Base-by-base conservation (phyloP, 768 basidiomycete genomes). In the Phaffia australis region DNA sequence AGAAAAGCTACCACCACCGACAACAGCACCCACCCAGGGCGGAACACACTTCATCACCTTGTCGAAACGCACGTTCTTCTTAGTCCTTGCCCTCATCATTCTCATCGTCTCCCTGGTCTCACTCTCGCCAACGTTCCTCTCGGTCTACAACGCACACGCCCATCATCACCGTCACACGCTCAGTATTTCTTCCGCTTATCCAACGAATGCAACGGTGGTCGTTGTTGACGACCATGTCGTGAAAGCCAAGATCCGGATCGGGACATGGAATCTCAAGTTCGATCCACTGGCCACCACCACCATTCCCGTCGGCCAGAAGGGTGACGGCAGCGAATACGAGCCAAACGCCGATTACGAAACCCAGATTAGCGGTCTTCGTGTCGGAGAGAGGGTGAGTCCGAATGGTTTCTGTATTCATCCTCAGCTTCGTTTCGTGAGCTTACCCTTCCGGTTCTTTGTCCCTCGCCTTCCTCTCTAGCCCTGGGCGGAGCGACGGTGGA, bases 401-500 rank as follows among this genome's bases (percentile, higher is more conserved):
- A 16, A 32, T 56, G 18, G 19, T 54, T 15, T 15, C 30, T 18
- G 30, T 29, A 4, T 32, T 3, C 15, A 9, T 50, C 2, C 29
- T 52, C 18, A 32, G 19, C 29, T 57, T 48, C 3, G 23, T 3
- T 18, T 21, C n/a, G 21, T 15, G 16, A 62, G 59, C 6, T 35
- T 46, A 29, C 46, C 47, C n/a, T 25, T 25, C 6, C 1, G 3
- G 18, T 21, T 46, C 14, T n/a, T 42, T 32, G 56, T 19, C 19
- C 59, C 32, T 18, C n/a, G n/a, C n/a, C n/a, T 50, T 5, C 3
- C 21, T 2, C 2, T 18, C 11, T 49, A 69, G 67, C 62, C 67
- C 8, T 69, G 67, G 67, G 49, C 56, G 2, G 60, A 69, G 30
- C 29, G 67, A 25, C 49, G 67, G 6, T 69, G 60, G 56, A 48